Percentiles rank a stretch among this genome's conserved stretches.
Evolutionary conservation across 345 rosid species (phyloP).

Genomic region (Raphanus raphanistrum): DNA sequence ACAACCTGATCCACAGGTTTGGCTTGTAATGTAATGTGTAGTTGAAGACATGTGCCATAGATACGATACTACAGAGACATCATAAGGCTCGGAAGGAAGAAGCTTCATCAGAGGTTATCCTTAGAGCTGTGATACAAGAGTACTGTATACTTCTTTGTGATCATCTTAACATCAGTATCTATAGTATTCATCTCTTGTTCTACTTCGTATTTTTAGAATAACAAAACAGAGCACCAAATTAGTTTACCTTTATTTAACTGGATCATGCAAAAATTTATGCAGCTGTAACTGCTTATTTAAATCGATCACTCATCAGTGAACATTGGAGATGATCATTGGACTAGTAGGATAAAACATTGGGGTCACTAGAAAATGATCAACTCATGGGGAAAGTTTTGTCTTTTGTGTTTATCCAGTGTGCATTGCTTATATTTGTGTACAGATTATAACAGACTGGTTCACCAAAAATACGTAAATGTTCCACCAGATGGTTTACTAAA

Average conservation of each 20-base stretch:
- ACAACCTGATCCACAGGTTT: conserved; percentile 54
- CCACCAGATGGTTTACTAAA: background rate
- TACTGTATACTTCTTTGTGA: conserved; percentile 13
- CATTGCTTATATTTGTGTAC: background rate
- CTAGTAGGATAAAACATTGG: background rate
- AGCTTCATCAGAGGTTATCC: conserved; percentile 18
- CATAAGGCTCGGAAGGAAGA: conserved; percentile 3
- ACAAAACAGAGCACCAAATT: conserved; percentile 2
- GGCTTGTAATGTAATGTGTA: conserved; percentile 27
- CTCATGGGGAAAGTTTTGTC: no score
- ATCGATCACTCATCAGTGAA: background rate
- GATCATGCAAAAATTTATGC: conserved; percentile 9
- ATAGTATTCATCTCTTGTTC: conserved; percentile 3
- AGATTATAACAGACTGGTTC: background rate
- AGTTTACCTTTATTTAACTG: background rate
- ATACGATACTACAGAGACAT: conserved; percentile 15
- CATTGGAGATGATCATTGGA: background rate
- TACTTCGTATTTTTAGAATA: conserved; percentile 15
- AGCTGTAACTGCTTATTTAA: conserved; percentile 19
- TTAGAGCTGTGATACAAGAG: conserved; percentile 7
- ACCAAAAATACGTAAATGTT: background rate
- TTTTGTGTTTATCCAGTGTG: background rate
- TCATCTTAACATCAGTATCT: conserved; percentile 16
- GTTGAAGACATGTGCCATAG: conserved; percentile 26
- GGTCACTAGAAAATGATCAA: no score